Evolutionary conservation across 352 stramenopile species (phyloP).

Genomic region (Globisporangium cystogenes): DNA sequence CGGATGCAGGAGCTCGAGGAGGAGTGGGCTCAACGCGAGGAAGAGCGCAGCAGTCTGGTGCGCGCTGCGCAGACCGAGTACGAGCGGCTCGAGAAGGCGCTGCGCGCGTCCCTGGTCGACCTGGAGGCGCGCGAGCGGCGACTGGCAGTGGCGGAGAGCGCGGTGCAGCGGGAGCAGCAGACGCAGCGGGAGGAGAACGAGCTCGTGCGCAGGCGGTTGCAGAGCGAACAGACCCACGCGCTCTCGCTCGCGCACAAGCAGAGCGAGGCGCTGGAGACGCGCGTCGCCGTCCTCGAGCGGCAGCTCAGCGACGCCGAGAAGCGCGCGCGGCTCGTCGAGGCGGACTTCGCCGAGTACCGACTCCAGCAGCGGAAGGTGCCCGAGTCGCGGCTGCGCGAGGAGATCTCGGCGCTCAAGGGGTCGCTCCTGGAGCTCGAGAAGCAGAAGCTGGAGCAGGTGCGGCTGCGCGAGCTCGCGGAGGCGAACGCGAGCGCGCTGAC

Average conservation of each 20-base stretch:
- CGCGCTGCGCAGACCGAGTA: conserved; percentile 59
- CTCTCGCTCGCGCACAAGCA: conserved; percentile 53
- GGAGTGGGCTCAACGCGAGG: conserved; percentile 71
- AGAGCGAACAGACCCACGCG: conserved; percentile 58
- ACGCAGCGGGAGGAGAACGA: conserved; percentile 55
- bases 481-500: conserved; percentile 33
- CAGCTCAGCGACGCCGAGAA: conserved; percentile 43
- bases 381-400: conserved; percentile 60
- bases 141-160: conserved; percentile 40
- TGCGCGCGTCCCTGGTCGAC: conserved; percentile 48
- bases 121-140: conserved; percentile 58
- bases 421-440: conserved; percentile 59
- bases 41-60: conserved; percentile 56
- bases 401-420: conserved; percentile 55
- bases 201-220: conserved; percentile 37
- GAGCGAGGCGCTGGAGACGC: conserved; percentile 41
- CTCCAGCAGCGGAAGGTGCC: conserved; percentile 70
- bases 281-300: conserved; percentile 27
- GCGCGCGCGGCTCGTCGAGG: conserved; percentile 47
- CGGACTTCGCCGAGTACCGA: conserved; percentile 65
- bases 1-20: conserved; percentile 76
- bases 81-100: conserved; percentile 51
- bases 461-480: conserved; percentile 32
- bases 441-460: conserved; percentile 35
- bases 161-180: conserved; percentile 51